Conservation (phyloP, 2,329 filamentous ascomycete species). For the Diaporthe sp. region DNA sequence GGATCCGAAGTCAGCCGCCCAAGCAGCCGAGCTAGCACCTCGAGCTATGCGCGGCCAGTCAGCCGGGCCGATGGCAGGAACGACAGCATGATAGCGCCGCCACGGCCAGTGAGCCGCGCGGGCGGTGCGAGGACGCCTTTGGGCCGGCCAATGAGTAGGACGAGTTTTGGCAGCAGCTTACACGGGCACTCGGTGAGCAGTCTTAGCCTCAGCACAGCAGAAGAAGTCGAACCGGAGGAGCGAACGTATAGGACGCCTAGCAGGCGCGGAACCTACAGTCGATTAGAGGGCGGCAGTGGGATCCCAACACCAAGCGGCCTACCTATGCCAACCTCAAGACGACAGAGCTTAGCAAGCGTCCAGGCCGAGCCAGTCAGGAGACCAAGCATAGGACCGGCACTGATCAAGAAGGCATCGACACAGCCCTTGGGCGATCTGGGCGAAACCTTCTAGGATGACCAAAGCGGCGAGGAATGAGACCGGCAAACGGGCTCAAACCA, state of each 20-base stretch:
- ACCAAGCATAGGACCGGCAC: constrained; percentile 33
- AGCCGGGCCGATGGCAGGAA: constrained; percentile 62
- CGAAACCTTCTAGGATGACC: constrained; percentile 63
- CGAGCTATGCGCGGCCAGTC: constrained; percentile 66
- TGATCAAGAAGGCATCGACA: constrained; percentile 45
- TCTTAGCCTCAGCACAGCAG: constrained; percentile 66
- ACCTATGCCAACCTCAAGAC: constrained; percentile 59
- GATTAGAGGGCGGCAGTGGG: constrained; percentile 57
- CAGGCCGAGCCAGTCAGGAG: constrained; percentile 32
- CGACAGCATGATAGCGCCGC: constrained; percentile 59
- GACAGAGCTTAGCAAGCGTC: constrained; percentile 55
- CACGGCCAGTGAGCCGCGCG: constrained; percentile 75
- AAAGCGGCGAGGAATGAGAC: constrained; percentile 12
- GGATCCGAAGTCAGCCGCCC: constrained; percentile 71
- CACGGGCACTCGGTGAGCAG: constrained; percentile 69
- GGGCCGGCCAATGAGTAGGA: constrained; percentile 72
- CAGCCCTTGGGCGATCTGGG: constrained; percentile 64
- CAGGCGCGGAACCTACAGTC: constrained; percentile 67
- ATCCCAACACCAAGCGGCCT: constrained; percentile 62
- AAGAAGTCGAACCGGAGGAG: constrained; percentile 56
- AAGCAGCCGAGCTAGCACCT: constrained; percentile 78
- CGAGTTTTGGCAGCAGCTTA: constrained; percentile 76
- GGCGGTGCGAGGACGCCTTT: constrained; percentile 74
- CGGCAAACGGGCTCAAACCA: not conserved
- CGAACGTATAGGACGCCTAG: constrained; percentile 65